Base-by-base conservation (phyloP, 1,284 basidiomycete species). In the Lignosus rhinocerotis region DNA sequence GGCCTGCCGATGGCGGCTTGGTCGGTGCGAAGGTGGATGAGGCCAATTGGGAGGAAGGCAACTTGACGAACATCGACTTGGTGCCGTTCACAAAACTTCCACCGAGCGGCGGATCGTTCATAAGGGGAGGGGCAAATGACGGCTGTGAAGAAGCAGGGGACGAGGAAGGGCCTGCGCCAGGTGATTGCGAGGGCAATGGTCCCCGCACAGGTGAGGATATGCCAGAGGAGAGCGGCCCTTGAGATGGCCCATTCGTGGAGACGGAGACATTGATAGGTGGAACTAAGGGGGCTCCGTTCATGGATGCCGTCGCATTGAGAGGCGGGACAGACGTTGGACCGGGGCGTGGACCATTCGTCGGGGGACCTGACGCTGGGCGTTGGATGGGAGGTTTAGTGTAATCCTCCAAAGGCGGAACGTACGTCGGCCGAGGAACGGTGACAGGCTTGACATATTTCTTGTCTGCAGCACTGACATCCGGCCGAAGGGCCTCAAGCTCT, bases 401-500 rank as follows among this genome's bases (percentile, higher is more conserved):
- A 56, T 90, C 88, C 66, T 90, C 87, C 39, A 91, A 71, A 1
- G 84, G 84, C 2, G 82, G 84, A 38, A 91, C 72, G 56, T 85
- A 69, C 6, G 75, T 76, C 9, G 90, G 88, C 61, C 81, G 84
- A 0, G 86, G 86, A 11, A 75, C 78, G 42, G 74, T 80, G 62
- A 81, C 81, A 1, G 76, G 62, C 58, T 74, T 75, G 31, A 78
- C 67, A 25, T 78, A 77, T 68, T 87, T 88, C 67, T 85, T 84
- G 55, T 84, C 80, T 48, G 90, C 86, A 64, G 79, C 82, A 64
- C 74, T 78, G 47, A 98, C 78, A 68, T 96, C 94, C 1, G 81
- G 82, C 60, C 83, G 80, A 39, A 97, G 82, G n/a, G 90, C 81
- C 70, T 96, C 94, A 11, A 96, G 79, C 72, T 97, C 95, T 54